Evolutionary conservation across 495 filamentous ascomycete species (phyloP), one percentile per base, ranked within the genome.

Genomic region (Penicillium flavigenum): DNA sequence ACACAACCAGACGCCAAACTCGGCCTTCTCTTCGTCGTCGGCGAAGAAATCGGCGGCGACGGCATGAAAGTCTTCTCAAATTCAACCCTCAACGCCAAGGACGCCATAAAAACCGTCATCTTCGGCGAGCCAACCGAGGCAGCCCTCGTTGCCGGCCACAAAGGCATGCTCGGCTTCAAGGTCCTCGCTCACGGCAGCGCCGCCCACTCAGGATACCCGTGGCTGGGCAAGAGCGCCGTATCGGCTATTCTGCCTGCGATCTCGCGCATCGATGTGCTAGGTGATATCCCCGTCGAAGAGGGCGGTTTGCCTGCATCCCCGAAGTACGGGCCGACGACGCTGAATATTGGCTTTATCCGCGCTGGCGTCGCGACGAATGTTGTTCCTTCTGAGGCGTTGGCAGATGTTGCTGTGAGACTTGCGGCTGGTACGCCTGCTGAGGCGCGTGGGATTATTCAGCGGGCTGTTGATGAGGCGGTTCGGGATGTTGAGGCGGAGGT

Each of bases 71-170:
- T 55, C 31, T 79, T 78, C 69, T 77, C 76, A 8, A 39, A 71
- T 12, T 78, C 74, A 2, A 72, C 47, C 52, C 75, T 69, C 26
- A 76, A 76, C 58, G 58, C 57, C 1, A 60, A 71, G 2, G 61
- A 64, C 27, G 68, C 69, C 43, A 86, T 84, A 74, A 78, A 84
- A 51, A 81, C 89, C 4, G 83, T 90, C 57, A 88, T 98, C 68
- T 97, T 96, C 65, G 93, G 79, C 42, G 93, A 98, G 66, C 93
- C 93, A 11, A 98, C 93, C 0, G 90, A 96, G 61, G 79, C 86
- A 51, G 87, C 87, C 67, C 88, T 98, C 27, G 91, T 90, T 1
- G 82, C 87, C 36, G 93, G 93, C 0, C 93, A 98, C 76, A 98
- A 98, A 67, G 93, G 93, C 4, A 86, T 87, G 62, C 64, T 88